Evolutionary conservation across 495 filamentous ascomycete species (phyloP), one percentile per base, ranked within the genome.

Genomic region (Trichoderma reesei): DNA sequence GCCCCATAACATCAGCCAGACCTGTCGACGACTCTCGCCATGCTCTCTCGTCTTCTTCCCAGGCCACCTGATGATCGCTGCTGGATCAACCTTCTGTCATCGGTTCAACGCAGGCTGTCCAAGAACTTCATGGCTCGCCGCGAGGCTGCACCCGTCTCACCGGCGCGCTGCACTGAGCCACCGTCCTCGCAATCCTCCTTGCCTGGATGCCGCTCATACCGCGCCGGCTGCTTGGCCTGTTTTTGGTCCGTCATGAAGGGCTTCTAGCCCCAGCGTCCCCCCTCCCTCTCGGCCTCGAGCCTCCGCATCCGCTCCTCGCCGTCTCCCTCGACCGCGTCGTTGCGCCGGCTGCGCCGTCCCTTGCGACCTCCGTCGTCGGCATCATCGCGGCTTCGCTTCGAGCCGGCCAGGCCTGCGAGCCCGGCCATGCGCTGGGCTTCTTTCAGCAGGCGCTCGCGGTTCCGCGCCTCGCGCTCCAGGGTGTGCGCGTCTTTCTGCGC

Each of bases 341-440:
- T 74, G 3, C 75, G 67, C 36, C 75, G 67, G 60, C 72, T 75
- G 67, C 79, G 79, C 7, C 75, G 42, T 14, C 74, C 64, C 20
- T 79, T 64, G 69, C 73, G 66, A 51, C 77, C 75, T 41, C 79
- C 71, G 64, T 83, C 80, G 65, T 73, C 72, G 18, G 68, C 73
- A 65, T 77, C 67, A 41, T 77, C 74, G 63, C 74, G 75, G 72
- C 75, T 73, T 69, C 72, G 76, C 75, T 79, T 78, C 41, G 65
- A 67, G 66, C 74, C 68, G 2, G 42, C 63, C 38, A 68, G 54
- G 63, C 72, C 69, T 39, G 73, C 67, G 61, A 80, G 68, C n/a
- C 73, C 78, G 3, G 85, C 85, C 59, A 90, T 86, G 18, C 88
- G 84, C 72, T 92, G 85, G 60, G 90, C 82, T 72, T 95, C 91